Evolutionary conservation across 768 basidiomycete species (phyloP).

Genomic region (Xerocomus potaroensis): DNA sequence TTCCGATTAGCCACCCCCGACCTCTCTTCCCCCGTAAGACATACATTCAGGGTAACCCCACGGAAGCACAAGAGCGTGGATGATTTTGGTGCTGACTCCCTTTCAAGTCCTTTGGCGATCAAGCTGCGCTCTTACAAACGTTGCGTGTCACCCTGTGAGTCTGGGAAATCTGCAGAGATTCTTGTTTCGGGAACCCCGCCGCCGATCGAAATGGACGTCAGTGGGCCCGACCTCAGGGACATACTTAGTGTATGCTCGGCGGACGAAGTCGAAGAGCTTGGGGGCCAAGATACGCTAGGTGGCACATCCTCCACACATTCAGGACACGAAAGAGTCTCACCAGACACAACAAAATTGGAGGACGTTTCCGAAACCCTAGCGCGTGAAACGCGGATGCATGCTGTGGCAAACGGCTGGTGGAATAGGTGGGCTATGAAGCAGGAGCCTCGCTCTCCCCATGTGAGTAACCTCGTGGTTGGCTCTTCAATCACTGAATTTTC

Average conservation of each 20-base stretch:
- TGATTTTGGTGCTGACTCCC: constrained; percentile 50
- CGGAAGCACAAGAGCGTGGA: constrained; percentile 14
- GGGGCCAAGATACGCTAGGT: constrained; percentile 19
- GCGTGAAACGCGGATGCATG: constrained; percentile 32
- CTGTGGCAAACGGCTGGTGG: constrained; percentile 49
- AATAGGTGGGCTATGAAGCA: constrained; percentile 42
- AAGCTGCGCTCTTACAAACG: constrained; percentile 14
- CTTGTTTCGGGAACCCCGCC: constrained; percentile 32
- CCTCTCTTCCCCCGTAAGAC: constrained; percentile 59
- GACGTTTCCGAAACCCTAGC: constrained; percentile 22
- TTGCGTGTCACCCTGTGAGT: constrained; percentile 1
- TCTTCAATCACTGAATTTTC: constrained; percentile 9
- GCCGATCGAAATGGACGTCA: constrained; percentile 10
- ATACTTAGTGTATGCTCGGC: constrained; percentile 40
- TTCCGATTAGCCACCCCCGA: constrained; percentile 49
- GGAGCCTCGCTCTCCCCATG: constrained; percentile 13
- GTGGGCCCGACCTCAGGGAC: constrained; percentile 44
- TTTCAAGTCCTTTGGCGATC: constrained; percentile 30
- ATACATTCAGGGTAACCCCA: constrained; percentile 19
- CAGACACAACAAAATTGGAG: constrained; percentile 24
- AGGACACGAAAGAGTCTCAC: constrained; percentile 29
- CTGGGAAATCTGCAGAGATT: constrained; percentile 7
- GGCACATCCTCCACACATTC: constrained; percentile 33
- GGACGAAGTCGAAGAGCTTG: constrained; percentile 43
- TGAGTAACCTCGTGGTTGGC: constrained; percentile 14